Conservation (phyloP, 768 basidiomycete species). For the Nevesoporus exiguus region DNA sequence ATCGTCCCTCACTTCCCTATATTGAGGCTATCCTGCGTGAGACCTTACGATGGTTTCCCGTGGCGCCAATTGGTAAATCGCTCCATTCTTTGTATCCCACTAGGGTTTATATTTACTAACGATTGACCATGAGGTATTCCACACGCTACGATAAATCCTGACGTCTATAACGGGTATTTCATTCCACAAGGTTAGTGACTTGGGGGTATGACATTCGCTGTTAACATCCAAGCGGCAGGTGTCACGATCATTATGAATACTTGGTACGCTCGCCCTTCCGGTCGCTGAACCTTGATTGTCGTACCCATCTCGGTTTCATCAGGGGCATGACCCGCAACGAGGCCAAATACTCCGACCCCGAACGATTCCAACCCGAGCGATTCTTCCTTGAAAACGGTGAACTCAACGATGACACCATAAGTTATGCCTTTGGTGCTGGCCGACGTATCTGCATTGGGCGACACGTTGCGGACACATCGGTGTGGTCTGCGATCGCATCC, state of each 20-base stretch:
- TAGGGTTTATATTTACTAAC: neutral
- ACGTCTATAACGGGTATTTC: slow-evolving; percentile 44
- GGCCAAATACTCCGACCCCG: slow-evolving; percentile 30
- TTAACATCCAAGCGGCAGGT: slow-evolving; percentile 9
- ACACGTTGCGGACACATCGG: slow-evolving; percentile 40
- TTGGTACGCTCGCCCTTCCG: slow-evolving; percentile 14
- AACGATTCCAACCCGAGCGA: slow-evolving; percentile 36
- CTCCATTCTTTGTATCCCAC: neutral
- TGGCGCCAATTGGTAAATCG: slow-evolving; percentile 30
- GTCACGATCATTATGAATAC: slow-evolving; percentile 30
- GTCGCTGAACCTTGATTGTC: no score
- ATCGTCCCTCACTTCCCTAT: slow-evolving; percentile 8
- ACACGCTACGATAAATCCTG: slow-evolving; percentile 36
- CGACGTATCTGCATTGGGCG: slow-evolving; percentile 39
- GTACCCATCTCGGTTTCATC: no score
- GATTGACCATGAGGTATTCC: slow-evolving; percentile 26
- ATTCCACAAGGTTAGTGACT: slow-evolving; percentile 48
- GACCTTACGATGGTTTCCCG: slow-evolving; percentile 21
- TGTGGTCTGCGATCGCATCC: slow-evolving; percentile 35
- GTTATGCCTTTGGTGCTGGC: slow-evolving; percentile 36
- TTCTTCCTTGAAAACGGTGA: slow-evolving; percentile 25
- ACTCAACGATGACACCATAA: slow-evolving; percentile 28
- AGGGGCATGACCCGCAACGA: slow-evolving; percentile 37
- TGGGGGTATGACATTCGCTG: neutral
- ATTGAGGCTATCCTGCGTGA: no score